Evolutionary conservation across 768 basidiomycete species (phyloP).

Genomic region (Paxillus rubicundulus): DNA sequence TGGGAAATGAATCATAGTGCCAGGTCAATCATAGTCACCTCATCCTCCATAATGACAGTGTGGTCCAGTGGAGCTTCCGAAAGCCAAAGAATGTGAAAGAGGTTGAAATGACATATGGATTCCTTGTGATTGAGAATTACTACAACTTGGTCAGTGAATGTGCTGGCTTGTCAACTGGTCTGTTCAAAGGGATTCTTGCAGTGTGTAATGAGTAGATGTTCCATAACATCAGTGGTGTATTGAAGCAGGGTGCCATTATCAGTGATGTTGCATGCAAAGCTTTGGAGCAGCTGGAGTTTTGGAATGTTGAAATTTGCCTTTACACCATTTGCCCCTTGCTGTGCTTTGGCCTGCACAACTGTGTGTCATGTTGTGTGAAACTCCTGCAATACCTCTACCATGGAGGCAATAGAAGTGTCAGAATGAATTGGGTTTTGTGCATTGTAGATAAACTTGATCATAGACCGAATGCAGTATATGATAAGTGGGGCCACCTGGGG

Average conservation of each 20-base stretch:
- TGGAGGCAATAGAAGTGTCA: neutral
- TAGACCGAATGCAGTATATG: conserved; percentile 1
- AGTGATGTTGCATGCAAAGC: too few species aligned
- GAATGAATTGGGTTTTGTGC: too few species aligned
- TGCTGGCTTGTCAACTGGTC: too few species aligned
- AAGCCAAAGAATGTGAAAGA: conserved; percentile 3
- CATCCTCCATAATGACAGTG: too few species aligned
- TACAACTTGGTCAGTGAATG: too few species aligned
- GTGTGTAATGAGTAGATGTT: too few species aligned
- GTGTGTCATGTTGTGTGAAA: conserved; percentile 18
- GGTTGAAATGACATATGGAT: conserved; percentile 29
- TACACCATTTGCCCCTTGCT: neutral
- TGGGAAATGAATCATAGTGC: too few species aligned
- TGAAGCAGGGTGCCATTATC: conserved; percentile 32
- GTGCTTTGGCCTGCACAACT: conserved; percentile 9
- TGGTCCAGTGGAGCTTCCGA: too few species aligned
- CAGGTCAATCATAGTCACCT: too few species aligned
- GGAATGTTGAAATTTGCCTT: too few species aligned
- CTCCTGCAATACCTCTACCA: conserved; percentile 1
- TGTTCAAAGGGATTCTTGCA: conserved; percentile 32
- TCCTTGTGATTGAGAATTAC: conserved; percentile 31
- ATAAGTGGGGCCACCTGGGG: neutral
- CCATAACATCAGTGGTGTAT: conserved; percentile 36
- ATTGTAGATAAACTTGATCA: conserved; percentile 31
- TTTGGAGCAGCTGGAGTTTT: too few species aligned